Conservation (phyloP, 2,329 filamentous ascomycete genomes). For the Parasarocladium wereldwijsianum region DNA sequence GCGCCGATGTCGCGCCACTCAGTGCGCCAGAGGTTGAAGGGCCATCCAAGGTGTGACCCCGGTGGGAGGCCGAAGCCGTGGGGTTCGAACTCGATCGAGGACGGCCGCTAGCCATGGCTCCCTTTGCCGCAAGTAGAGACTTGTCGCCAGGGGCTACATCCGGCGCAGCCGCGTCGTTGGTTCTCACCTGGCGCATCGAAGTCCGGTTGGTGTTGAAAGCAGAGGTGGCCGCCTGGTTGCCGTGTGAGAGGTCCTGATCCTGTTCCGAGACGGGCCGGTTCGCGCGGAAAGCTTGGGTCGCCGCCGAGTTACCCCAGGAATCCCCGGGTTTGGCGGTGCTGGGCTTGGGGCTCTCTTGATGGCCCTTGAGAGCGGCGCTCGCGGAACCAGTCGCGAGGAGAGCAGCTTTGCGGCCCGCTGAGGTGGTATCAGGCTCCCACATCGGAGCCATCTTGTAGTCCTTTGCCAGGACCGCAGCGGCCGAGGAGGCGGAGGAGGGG, state of each 20-base stretch:
- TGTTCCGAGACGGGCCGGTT: conserved; percentile 9
- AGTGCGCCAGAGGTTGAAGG: conserved; percentile 51
- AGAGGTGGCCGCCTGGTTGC: conserved; percentile 18
- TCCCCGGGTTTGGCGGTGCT: conserved; percentile 7
- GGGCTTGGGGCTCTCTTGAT: conserved; percentile 7
- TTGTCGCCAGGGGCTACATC: conserved; percentile 33
- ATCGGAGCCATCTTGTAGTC: conserved; percentile 29
- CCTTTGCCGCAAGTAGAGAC: conserved; percentile 62
- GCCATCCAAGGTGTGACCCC: conserved; percentile 34
- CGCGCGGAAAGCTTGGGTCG: conserved; percentile 48
- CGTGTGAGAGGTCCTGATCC: conserved; percentile 9
- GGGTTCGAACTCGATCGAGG: conserved; percentile 52
- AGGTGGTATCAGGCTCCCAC: conserved; percentile 49
- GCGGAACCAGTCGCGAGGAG: conserved; percentile 40
- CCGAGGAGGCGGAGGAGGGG: conserved; percentile 33
- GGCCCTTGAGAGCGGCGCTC: conserved; percentile 14
- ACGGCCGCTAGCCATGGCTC: conserved; percentile 50
- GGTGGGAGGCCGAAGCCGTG: conserved; percentile 15
- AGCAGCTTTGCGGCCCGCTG: conserved; percentile 61
- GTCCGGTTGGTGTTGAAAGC: conserved; percentile 21
- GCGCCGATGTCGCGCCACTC: conserved; percentile 56
- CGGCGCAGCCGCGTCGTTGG: conserved; percentile 9
- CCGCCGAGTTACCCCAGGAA: conserved; percentile 52
- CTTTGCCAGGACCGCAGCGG: conserved; percentile 27
- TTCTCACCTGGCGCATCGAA: conserved; percentile 12